Conservation (phyloP, 2,329 filamentous ascomycete genomes). For the Botryosphaeria agaves region DNA sequence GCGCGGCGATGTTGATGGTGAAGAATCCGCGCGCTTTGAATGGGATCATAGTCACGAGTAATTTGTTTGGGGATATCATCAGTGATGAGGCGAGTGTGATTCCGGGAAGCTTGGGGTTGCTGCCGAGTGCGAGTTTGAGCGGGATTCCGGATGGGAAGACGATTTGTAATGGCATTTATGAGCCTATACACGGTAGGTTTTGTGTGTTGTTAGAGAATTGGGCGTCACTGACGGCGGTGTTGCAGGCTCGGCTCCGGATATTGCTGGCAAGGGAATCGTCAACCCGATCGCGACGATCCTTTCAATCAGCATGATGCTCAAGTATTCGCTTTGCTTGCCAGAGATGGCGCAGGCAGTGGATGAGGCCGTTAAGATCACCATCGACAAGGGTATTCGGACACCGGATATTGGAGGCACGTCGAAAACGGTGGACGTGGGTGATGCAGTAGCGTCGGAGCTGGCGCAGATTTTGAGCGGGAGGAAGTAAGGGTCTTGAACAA, state of each 20-base stretch:
- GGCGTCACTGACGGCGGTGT: no score
- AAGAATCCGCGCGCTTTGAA: slow-evolving; percentile 83
- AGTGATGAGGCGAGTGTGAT: slow-evolving; percentile 91
- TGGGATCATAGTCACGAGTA: slow-evolving; percentile 82
- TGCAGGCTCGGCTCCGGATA: slow-evolving; percentile 78
- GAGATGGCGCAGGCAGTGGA: slow-evolving; percentile 66
- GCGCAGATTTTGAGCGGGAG: slow-evolving; percentile 41
- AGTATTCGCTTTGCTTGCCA: slow-evolving; percentile 72
- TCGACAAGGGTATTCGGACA: slow-evolving; percentile 64
- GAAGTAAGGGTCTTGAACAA: background rate
- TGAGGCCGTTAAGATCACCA: slow-evolving; percentile 59
- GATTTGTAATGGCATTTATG: slow-evolving; percentile 86
- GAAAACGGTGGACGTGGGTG: slow-evolving; percentile 62
- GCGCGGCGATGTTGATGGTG: slow-evolving; percentile 93
- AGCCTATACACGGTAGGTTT: slow-evolving; percentile 76
- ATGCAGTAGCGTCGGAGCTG: slow-evolving; percentile 63
- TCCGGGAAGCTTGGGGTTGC: slow-evolving; percentile 71
- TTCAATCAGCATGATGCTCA: slow-evolving; percentile 88
- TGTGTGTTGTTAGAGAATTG: background rate
- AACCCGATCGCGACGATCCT: slow-evolving; percentile 87
- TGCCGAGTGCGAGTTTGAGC: slow-evolving; percentile 75
- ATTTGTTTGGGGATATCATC: slow-evolving; percentile 92
- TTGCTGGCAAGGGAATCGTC: slow-evolving; percentile 78
- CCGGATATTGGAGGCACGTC: slow-evolving; percentile 69
- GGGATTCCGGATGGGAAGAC: slow-evolving; percentile 73